A percentile compares a stretch with the other conserved stretches of the same genome.
These are phyloP conservation scores for Colletotrichum sp. DNA, from an alignment of 2,329 filamentous ascomycete species.

Conservation along the genomic window DNA sequence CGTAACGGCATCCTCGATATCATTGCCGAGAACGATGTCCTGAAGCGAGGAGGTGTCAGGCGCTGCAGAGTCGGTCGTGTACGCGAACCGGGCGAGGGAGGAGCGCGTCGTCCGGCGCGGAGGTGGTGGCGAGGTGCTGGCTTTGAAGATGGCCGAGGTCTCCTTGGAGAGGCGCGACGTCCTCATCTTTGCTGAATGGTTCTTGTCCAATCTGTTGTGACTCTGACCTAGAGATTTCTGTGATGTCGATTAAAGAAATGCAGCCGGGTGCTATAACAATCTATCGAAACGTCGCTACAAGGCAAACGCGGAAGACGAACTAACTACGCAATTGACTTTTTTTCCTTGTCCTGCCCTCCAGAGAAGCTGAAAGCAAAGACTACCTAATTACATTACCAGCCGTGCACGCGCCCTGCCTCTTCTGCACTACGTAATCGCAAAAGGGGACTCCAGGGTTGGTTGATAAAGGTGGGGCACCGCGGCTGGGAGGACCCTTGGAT, in stretches of 20 bases:
- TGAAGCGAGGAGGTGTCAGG: neutral
- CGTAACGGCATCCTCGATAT: constrained; percentile 64
- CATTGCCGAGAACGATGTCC: constrained; percentile 29
- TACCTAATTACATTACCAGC: neutral
- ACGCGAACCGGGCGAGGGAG: constrained; percentile 53
- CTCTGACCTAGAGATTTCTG: neutral
- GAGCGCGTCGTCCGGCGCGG: constrained; percentile 55
- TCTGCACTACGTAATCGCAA: neutral
- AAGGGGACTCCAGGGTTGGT: neutral
- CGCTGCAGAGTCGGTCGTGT: constrained; percentile 29
- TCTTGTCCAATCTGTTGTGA: neutral
- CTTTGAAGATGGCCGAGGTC: constrained; percentile 59
- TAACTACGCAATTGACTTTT: neutral
- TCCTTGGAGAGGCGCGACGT: constrained; percentile 65
- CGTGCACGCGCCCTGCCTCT: neutral
- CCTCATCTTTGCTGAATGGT: constrained; percentile 45
- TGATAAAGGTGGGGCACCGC: neutral
- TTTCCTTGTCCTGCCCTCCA: neutral
- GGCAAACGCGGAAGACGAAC: neutral
- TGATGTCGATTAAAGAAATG: neutral
- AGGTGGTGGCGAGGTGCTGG: constrained; percentile 36
- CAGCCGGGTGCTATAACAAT: neutral
- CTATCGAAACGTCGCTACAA: neutral
- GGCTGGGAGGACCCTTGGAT: neutral
- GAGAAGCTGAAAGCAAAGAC: neutral